These are phyloP conservation scores for Cicer arietinum DNA, from an alignment of 306 rosid species.

Conservation along the genomic window DNA sequence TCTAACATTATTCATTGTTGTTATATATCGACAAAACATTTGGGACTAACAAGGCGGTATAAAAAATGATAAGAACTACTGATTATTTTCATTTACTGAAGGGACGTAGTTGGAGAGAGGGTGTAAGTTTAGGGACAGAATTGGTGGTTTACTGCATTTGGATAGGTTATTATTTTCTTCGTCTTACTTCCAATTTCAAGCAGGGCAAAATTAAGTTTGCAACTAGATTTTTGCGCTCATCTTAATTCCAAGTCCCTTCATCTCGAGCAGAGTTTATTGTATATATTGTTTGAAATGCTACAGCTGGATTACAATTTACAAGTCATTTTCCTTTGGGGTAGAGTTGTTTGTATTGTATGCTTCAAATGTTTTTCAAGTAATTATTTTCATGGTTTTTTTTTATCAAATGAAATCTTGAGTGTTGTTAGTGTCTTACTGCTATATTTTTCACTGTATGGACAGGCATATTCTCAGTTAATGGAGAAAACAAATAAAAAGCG, in stretches of 20 bases:
- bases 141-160: neutral
- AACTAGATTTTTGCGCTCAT: neutral
- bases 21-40: too few species aligned
- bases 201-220: constrained; percentile 9
- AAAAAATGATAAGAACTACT: too few species aligned
- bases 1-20: too few species aligned
- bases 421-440: constrained; percentile 34
- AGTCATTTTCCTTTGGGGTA: neutral
- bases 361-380: neutral
- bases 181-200: constrained; percentile 15
- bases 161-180: constrained; percentile 8
- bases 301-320: constrained; percentile 29
- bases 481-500: constrained; percentile 67
- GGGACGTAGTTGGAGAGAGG: too few species aligned
- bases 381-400: constrained; percentile 13
- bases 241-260: constrained; percentile 12
- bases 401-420: constrained; percentile 30
- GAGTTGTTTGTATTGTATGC: constrained; percentile 20
- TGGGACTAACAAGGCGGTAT: too few species aligned
- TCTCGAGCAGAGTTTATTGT: constrained; percentile 30
- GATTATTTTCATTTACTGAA: too few species aligned
- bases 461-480: constrained; percentile 59
- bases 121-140: too few species aligned
- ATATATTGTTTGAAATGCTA: neutral
- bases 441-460: constrained; percentile 40